Evolutionary conservation across 2,329 filamentous ascomycete species (phyloP).

Genomic region (Stagonosporopsis cucurbitacearum): DNA sequence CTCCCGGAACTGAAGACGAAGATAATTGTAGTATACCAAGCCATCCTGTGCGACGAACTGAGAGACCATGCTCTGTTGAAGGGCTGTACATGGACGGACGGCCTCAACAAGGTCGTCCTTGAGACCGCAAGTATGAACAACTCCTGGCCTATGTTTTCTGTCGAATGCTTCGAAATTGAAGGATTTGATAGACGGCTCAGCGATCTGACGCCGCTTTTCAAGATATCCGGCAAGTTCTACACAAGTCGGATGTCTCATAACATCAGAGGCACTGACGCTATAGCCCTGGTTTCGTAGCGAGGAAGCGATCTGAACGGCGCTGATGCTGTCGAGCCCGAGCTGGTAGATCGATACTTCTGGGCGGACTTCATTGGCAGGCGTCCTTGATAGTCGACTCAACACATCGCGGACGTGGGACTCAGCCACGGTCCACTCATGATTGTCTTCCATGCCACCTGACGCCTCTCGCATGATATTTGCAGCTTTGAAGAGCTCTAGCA

Average conservation of each 20-base stretch:
- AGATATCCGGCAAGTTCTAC: conserved; percentile 39
- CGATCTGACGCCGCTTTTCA: conserved; percentile 3
- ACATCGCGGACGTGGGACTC: conserved; percentile 63
- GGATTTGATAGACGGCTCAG: background rate
- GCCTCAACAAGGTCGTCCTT: conserved; percentile 56
- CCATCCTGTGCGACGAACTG: conserved; percentile 74
- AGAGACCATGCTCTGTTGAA: conserved; percentile 81
- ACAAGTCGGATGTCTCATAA: conserved; percentile 64
- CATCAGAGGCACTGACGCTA: conserved; percentile 70
- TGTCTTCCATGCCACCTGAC: background rate
- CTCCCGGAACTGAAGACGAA: conserved; percentile 60
- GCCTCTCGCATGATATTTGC: conserved; percentile 13
- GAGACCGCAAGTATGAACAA: conserved; percentile 45
- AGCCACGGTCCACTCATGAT: conserved; percentile 56
- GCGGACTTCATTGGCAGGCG: conserved; percentile 59
- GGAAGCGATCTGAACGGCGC: conserved; percentile 77
- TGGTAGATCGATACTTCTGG: conserved; percentile 78
- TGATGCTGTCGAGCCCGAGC: conserved; percentile 91
- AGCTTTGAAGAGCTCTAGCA: conserved; percentile 40
- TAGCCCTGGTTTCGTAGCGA: conserved; percentile 67
- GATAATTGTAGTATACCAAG: conserved; percentile 75
- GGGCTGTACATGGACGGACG: conserved; percentile 77
- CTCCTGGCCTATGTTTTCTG: conserved; percentile 42
- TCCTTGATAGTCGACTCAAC: conserved; percentile 65
- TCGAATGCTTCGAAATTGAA: conserved; percentile 62